These are phyloP conservation scores for Ophiocordyceps australis DNA, from an alignment of 2,329 filamentous ascomycete genomes.

Conservation along the genomic window DNA sequence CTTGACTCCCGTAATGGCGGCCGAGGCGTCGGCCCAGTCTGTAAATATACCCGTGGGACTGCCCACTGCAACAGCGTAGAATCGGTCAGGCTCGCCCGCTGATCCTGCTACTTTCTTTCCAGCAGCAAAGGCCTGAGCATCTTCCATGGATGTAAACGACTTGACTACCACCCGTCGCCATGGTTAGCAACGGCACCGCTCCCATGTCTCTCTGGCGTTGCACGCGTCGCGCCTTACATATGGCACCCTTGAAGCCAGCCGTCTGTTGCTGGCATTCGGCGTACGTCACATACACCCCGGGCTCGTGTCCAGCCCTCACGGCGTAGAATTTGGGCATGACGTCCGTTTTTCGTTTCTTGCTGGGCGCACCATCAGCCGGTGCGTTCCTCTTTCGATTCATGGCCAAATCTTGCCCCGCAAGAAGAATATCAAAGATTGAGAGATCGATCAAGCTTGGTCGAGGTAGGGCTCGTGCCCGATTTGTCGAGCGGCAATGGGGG, in stretches of 20 bases:
- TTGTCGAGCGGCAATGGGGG: no score
- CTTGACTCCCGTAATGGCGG: conserved; percentile 57
- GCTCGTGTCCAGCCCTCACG: conserved; percentile 34
- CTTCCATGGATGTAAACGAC: conserved; percentile 53
- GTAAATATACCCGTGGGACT: conserved; percentile 38
- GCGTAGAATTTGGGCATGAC: conserved; percentile 41
- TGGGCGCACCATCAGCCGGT: conserved; percentile 4
- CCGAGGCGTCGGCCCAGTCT: conserved; percentile 50
- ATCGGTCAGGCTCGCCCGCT: conserved; percentile 24
- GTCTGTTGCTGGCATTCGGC: conserved; percentile 43
- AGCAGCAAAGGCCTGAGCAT: conserved; percentile 62
- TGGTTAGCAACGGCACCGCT: neutral
- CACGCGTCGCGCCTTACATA: conserved; percentile 35
- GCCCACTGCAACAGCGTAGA: conserved; percentile 45
- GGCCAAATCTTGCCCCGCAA: no score
- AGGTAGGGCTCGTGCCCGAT: no score
- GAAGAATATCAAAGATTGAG: no score
- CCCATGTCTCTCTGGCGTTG: conserved; percentile 1
- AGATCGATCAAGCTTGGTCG: no score
- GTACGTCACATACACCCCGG: conserved; percentile 45
- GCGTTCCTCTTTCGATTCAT: conserved; percentile 15
- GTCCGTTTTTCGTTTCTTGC: conserved; percentile 31
- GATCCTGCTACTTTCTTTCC: conserved; percentile 28
- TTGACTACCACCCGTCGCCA: conserved; percentile 43
- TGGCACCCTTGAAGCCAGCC: conserved; percentile 41